Base-by-base conservation (phyloP, 345 rosid genomes). In the Salix arbutifolia region DNA sequence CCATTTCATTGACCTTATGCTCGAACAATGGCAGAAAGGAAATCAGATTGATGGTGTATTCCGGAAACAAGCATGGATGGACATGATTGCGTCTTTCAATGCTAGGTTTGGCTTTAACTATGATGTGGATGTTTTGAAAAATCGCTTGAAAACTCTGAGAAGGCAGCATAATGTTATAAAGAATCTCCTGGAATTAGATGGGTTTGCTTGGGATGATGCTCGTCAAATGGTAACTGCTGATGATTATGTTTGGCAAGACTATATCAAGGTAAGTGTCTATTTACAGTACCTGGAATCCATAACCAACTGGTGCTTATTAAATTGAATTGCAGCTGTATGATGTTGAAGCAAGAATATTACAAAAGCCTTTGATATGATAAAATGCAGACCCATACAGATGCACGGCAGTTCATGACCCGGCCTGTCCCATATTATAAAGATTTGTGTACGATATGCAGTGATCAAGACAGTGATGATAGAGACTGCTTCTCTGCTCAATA, bases 201-300 rank as follows among this genome's bases (percentile, higher is more conserved):
- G 94, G 26, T 94, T 94, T 76, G 64, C 81, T 67, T 94, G 98
- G 98, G 90, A 94, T 81, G 91, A 91, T 83, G 82, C 88, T 58
- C 93, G 93, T 44, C 92, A 91, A 84, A 91, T 90, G 98, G 91
- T 91, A 81, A 87, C 88, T 44, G 97, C 97, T 40, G 92, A 94
- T 83, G 94, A 92, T 85, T 81, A 69, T 76, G 90, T 90, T 21
- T 94, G 98, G 98, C 98, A 92, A 82, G 93, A 87, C 50, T 87
- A 90, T 79, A 90, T 92, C 71, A 90, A 92, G 96, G 98, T 92
- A 73, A 28, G 77, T 52, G 12, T 52, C 17, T 53, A 26, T 37
- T 26, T 74, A 72, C 30, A 46, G 37, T 64, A 67, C 38, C 65
- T 26, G 58, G 72, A 71, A 74, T 25, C 33, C 53, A 65, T 46